A percentile compares a stretch with the other conserved stretches of the same genome.
Conservation (phyloP, 352 stramenopile species). For the Pelagophyceae sp. region DNA sequence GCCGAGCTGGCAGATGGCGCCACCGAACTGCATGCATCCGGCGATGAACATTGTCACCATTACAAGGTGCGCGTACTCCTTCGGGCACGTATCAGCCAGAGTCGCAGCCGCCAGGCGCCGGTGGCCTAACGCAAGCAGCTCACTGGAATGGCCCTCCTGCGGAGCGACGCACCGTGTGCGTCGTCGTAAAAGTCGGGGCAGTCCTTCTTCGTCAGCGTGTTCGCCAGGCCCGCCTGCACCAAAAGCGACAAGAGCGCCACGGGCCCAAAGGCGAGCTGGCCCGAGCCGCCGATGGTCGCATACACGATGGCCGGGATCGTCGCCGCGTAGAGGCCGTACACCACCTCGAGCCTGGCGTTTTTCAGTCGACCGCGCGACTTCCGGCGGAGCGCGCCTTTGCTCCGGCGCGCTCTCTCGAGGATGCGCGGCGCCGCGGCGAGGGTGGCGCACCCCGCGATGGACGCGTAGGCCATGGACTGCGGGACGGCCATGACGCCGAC, state of each 20-base stretch:
- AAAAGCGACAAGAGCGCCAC: constrained; percentile 57
- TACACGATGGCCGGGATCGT: constrained; percentile 70
- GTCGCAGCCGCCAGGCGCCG: background rate
- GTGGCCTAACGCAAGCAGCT: too few relatives aligned
- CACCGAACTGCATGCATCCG: constrained; percentile 57
- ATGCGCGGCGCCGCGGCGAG: too few relatives aligned
- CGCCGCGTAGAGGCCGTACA: constrained; percentile 75
- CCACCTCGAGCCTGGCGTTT: constrained; percentile 63
- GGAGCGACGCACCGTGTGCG: constrained; percentile 48
- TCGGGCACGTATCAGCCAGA: constrained; percentile 1
- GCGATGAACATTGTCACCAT: constrained; percentile 48
- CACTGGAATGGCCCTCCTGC: constrained; percentile 56
- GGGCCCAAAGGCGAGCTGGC: constrained; percentile 64
- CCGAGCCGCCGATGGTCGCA: constrained; percentile 61
- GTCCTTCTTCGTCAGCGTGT: constrained; percentile 28
- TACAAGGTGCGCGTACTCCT: background rate
- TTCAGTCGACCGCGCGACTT: too few relatives aligned
- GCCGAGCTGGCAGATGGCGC: constrained; percentile 65
- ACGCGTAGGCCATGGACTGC: constrained; percentile 76
- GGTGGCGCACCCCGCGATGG: constrained; percentile 70
- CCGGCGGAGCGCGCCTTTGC: too few relatives aligned
- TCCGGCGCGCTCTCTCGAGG: too few relatives aligned
- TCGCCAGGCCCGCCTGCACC: constrained; percentile 31
- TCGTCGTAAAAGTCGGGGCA: constrained; percentile 31
- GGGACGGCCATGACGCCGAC: constrained; percentile 77